Evolutionary conservation across 2,329 filamentous ascomycete genomes (phyloP).

Genomic region (Ceratocystis cubensis): DNA sequence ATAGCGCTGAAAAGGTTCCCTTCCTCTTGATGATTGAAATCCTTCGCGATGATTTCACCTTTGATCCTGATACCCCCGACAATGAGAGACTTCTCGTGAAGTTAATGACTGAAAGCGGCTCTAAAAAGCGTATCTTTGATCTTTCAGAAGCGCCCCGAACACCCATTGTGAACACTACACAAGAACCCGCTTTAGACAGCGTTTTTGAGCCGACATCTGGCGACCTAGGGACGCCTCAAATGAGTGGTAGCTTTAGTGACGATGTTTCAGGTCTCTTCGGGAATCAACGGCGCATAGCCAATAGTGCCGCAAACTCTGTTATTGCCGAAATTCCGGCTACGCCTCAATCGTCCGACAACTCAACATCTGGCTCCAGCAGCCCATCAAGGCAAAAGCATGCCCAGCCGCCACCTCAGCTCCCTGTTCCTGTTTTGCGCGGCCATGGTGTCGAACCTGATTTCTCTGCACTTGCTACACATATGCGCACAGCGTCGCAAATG

Average conservation of each 20-base stretch:
- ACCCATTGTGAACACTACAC: conserved; percentile 30
- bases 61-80: conserved; percentile 60
- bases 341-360: conserved; percentile 56
- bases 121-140: conserved; percentile 52
- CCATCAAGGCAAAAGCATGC: conserved; percentile 53
- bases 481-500: conserved; percentile 81
- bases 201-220: conserved; percentile 74
- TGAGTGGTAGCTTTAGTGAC: conserved; percentile 48
- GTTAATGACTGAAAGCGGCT: conserved; percentile 45
- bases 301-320: conserved; percentile 47
- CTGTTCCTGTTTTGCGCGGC: conserved; percentile 30
- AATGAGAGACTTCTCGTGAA: conserved; percentile 53
- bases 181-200: conserved; percentile 48
- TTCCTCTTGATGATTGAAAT: conserved; percentile 79
- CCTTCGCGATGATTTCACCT: conserved; percentile 68
- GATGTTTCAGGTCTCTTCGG: conserved; percentile 25
- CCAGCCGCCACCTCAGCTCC: conserved; percentile 34
- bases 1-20: conserved; percentile 76
- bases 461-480: conserved; percentile 70
- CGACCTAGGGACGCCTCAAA: conserved; percentile 60
- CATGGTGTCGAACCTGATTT: conserved; percentile 62
- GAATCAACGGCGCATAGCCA: conserved; percentile 23
- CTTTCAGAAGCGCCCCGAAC: conserved; percentile 52
- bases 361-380: conserved; percentile 55
- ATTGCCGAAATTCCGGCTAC: conserved; percentile 45